Conservation (phyloP, 2,329 filamentous ascomycete species). For the Pseudopyricularia cyperi region DNA sequence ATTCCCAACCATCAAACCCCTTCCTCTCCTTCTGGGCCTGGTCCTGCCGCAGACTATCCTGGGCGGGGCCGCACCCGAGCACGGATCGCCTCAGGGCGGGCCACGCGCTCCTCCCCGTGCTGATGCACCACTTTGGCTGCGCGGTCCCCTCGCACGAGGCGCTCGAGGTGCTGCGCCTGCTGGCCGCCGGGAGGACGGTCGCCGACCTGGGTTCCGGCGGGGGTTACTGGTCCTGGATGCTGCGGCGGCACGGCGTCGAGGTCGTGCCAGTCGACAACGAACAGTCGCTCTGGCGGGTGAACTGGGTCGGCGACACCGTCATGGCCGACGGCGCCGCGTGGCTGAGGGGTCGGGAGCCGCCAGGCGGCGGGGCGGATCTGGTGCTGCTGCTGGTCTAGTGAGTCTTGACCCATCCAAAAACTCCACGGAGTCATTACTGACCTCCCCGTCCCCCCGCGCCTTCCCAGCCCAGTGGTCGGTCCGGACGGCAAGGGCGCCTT, state of each 20-base stretch:
- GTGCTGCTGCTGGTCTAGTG: constrained; percentile 57
- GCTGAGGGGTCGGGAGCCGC: constrained; percentile 26
- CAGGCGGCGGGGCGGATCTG: constrained; percentile 33
- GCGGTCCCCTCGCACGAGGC: constrained; percentile 55
- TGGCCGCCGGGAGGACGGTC: constrained; percentile 40
- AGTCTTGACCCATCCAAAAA: neutral
- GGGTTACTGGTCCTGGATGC: constrained; percentile 62
- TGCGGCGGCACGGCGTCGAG: constrained; percentile 42
- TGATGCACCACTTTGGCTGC: constrained; percentile 73
- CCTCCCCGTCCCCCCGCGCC: no score
- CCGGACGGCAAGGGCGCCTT: constrained; percentile 47
- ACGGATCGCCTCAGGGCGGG: constrained; percentile 30
- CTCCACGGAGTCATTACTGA: no score
- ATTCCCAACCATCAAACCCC: constrained; percentile 38
- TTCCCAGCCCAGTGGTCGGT: neutral
- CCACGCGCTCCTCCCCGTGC: constrained; percentile 57
- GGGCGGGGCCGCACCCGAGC: constrained; percentile 44
- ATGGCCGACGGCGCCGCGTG: constrained; percentile 46
- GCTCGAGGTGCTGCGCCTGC: constrained; percentile 42
- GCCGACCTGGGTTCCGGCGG: constrained; percentile 59
- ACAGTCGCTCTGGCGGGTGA: constrained; percentile 53
- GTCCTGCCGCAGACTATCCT: constrained; percentile 50
- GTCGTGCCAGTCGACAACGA: constrained; percentile 54
- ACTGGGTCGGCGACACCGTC: constrained; percentile 57
- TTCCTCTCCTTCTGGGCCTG: constrained; percentile 57